Evolutionary conservation across 371 early-diverging fungal species (phyloP).

Genomic region (Hamiltosporidium tvaerminnensis): DNA sequence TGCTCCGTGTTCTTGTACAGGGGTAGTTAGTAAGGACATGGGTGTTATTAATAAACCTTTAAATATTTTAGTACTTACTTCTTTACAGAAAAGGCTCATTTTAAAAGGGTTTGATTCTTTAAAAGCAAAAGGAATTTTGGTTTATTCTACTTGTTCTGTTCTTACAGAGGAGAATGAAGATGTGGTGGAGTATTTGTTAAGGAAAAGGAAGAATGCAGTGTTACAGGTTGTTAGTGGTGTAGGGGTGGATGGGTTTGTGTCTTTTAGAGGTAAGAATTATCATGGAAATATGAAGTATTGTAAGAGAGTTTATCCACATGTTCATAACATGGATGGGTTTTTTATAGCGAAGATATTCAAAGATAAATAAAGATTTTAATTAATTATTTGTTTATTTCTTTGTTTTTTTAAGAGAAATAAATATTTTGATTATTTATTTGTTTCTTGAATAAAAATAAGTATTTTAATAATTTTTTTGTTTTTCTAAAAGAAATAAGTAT

Average conservation of each 20-base stretch:
- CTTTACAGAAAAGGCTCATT: conserved; percentile 80
- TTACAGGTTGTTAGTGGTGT: conserved; percentile 52
- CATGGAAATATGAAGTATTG: conserved; percentile 66
- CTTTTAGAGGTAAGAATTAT: conserved; percentile 56
- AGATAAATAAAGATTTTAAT: conserved; percentile 52
- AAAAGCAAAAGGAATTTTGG: conserved; percentile 79
- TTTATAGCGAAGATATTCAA: conserved; percentile 80
- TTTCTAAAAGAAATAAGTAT: no score
- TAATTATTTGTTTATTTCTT: neutral
- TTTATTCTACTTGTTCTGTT: conserved; percentile 96
- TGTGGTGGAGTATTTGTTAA: conserved; percentile 81
- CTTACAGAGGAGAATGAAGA: conserved; percentile 94
- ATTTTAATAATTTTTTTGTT: no score
- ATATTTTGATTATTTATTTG: neutral
- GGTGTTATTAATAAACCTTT: conserved; percentile 70
- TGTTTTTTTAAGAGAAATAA: no score
- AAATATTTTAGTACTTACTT: conserved; percentile 69
- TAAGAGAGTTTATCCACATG: conserved; percentile 84
- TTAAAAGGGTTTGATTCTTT: conserved; percentile 85
- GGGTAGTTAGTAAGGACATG: conserved; percentile 90
- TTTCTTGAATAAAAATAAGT: no score
- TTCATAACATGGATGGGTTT: conserved; percentile 98
- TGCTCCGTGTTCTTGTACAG: conserved; percentile 96
- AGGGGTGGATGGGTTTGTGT: conserved; percentile 47
- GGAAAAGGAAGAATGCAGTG: conserved; percentile 75